Conservation (phyloP, 257 asterid genomes). For the Vinca minor region DNA sequence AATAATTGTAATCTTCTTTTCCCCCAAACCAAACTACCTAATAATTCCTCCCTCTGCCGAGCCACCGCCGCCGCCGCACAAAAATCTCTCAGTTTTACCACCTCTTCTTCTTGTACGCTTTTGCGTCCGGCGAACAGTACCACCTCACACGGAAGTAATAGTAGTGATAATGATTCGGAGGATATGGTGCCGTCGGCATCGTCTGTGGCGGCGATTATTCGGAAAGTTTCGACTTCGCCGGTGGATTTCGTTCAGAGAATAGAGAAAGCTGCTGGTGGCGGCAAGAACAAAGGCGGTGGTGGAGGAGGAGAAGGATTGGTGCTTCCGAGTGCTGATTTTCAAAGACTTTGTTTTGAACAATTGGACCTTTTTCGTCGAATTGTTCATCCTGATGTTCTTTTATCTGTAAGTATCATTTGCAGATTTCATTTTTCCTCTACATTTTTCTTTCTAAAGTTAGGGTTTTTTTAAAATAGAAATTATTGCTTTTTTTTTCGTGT, state of each 20-base stretch:
- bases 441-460: too few species aligned
- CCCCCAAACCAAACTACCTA: slow-evolving; percentile 17
- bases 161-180: slow-evolving; percentile 1
- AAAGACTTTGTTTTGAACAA: slow-evolving; percentile 76
- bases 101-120: slow-evolving; percentile 23
- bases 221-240: slow-evolving; percentile 75
- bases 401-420: slow-evolving; percentile 44
- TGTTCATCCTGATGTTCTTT: slow-evolving; percentile 58
- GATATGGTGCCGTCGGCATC: slow-evolving; percentile 68
- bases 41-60: slow-evolving; percentile 29
- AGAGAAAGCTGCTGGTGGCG: slow-evolving; percentile 41
- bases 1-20: slow-evolving; percentile 25
- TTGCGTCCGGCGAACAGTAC: slow-evolving; percentile 50
- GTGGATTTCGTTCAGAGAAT: slow-evolving; percentile 74
- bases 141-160: slow-evolving; percentile 2
- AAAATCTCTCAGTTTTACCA: background rate
- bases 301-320: slow-evolving; percentile 42
- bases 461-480: too few species aligned
- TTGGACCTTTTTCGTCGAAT: slow-evolving; percentile 78
- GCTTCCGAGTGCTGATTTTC: slow-evolving; percentile 83
- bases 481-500: background rate
- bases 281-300: slow-evolving; percentile 12
- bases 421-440: background rate
- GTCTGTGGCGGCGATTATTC: slow-evolving; percentile 63
- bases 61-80: slow-evolving; percentile 28